Conservation (phyloP, 2,329 filamentous ascomycete species). For the Podosphaera fusca region DNA sequence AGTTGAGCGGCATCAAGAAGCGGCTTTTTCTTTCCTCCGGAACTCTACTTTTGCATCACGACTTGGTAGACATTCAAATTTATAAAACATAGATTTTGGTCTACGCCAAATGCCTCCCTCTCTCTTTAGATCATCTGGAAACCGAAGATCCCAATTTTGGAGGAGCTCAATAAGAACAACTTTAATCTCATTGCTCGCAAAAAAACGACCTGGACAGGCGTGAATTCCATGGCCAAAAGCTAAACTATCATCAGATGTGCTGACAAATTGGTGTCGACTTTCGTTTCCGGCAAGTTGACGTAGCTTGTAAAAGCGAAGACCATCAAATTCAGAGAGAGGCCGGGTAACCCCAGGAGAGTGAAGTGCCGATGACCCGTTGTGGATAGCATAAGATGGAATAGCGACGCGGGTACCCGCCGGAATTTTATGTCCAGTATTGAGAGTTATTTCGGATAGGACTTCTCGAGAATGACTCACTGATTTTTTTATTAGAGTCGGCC, state of each 20-base stretch:
- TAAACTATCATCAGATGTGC: conserved; percentile 14
- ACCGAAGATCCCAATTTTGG: conserved; percentile 16
- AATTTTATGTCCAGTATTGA: background rate
- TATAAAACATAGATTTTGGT: background rate
- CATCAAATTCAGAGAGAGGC: conserved; percentile 3
- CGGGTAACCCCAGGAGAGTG: background rate
- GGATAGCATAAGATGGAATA: background rate
- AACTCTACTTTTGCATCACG: background rate
- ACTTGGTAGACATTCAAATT: background rate
- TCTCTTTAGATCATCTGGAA: background rate
- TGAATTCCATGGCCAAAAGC: conserved; percentile 21
- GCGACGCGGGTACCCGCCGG: background rate
- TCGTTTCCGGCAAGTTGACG: conserved; percentile 7
- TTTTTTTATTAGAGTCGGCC: background rate
- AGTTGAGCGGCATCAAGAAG: background rate
- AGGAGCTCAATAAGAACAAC: conserved; percentile 15
- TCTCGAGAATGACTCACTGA: background rate
- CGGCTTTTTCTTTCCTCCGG: background rate
- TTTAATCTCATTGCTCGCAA: conserved; percentile 20
- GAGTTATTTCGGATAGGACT: background rate
- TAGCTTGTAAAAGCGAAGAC: conserved; percentile 6
- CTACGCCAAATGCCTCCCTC: conserved; percentile 29
- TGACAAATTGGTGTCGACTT: conserved; percentile 17
- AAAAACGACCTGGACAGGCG: conserved; percentile 22
- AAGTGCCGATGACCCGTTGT: background rate